Evolutionary conservation across 768 basidiomycete species (phyloP), one percentile per base, ranked within the genome.

Genomic region (Coprinellus aureogranulatus): DNA sequence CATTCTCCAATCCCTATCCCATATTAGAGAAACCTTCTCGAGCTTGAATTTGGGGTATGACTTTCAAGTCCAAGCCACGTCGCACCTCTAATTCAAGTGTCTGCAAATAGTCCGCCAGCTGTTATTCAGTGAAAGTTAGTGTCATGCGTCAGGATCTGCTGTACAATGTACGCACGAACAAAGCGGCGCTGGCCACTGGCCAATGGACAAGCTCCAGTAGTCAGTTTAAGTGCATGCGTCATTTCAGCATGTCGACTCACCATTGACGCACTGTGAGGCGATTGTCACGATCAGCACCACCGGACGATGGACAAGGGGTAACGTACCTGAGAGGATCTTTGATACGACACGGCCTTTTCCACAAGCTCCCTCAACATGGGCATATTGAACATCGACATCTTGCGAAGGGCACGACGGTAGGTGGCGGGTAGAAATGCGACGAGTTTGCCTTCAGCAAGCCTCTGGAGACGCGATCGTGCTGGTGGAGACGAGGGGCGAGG

Each of bases 51-150:
- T 22, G 9, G 4, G 4, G 50, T 23, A 49, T 25, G 48, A 20
- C 9, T 3, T 30, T 22, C 14, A 18, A 16, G 12, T n/a, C n/a
- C 8, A 23, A 8, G 25, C n/a, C n/a, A 37, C 31, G 9, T 9
- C 50, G 9, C 5, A 52, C 50, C 31, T 52, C 50, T 31, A 39
- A 25, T 31, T 34, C 50, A 22, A 37, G 8, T 16, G 50, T 52
- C 50, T 52, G 50, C 8, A 52, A 20, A 23, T 52, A 52, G n/a
- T 52, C 50, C n/a, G 50, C 34, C n/a, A 52, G 11, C 50, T 52
- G 34, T 39, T 18, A 23, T 8, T 12, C 10, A 16, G n/a, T 5
- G 34, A 23, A 12, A 12, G 50, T 52, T 20, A 52, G 31, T 30
- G n/a, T 25, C 20, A 37, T 6, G 20, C 5, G 20, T 20, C 1